These are phyloP conservation scores for Moricandia moricandioides DNA, from an alignment of 345 rosid species.

Conservation along the genomic window DNA sequence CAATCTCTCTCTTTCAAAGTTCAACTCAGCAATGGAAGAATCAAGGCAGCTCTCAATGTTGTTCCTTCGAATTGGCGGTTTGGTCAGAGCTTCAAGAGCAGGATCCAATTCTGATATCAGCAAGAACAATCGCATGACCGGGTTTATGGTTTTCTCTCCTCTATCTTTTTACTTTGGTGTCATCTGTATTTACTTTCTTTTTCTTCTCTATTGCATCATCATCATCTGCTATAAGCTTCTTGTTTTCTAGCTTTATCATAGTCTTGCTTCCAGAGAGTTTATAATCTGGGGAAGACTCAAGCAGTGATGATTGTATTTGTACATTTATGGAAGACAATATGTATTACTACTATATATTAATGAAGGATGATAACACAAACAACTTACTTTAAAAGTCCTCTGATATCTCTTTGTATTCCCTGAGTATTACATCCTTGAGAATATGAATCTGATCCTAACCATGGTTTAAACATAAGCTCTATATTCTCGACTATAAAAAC, in stretches of 20 bases:
- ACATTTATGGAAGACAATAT: conserved; percentile 15
- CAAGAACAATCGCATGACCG: neutral
- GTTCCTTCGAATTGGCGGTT: conserved; percentile 64
- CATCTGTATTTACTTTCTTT: conserved; percentile 9
- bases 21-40: conserved; percentile 52
- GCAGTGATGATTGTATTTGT: conserved; percentile 33
- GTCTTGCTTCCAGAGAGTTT: conserved; percentile 35
- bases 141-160: neutral
- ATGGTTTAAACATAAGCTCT: neutral
- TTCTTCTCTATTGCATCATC: conserved; percentile 19
- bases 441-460: neutral
- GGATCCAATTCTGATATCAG: conserved; percentile 46
- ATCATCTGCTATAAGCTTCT: conserved; percentile 18
- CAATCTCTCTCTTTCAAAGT: conserved; percentile 67
- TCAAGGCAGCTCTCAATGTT: conserved; percentile 47
- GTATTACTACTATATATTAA: conserved; percentile 5
- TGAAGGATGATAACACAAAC: neutral
- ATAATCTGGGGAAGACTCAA: conserved; percentile 28
- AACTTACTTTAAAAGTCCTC: neutral
- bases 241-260: conserved; percentile 15
- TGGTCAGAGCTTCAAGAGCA: conserved; percentile 71
- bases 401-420: neutral
- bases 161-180: neutral
- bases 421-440: neutral
- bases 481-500: neutral